Percentiles rank a stretch among this genome's conserved stretches.
Conservation (phyloP, 371 early-diverging fungal species). For the Mucor lusitanicus region DNA sequence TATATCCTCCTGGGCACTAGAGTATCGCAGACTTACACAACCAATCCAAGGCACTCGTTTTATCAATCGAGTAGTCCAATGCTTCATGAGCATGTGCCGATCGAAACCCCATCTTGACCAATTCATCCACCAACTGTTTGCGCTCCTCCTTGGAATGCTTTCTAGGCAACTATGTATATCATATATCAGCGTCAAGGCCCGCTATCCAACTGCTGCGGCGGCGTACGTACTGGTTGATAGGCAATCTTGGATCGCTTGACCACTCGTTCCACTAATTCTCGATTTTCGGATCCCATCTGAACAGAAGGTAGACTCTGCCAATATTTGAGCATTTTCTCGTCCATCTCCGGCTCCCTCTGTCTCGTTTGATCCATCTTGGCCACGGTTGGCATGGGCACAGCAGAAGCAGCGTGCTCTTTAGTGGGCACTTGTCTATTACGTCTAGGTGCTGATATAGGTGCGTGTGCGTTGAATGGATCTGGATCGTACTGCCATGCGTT, state of each 20-base stretch:
- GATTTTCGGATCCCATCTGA: constrained; percentile 65
- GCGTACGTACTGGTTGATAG: constrained; percentile 29
- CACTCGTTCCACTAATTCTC: constrained; percentile 66
- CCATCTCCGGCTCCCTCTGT: constrained; percentile 29
- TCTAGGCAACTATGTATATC: constrained; percentile 15
- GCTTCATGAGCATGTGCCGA: constrained; percentile 76
- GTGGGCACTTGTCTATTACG: constrained; percentile 17
- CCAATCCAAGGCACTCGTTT: constrained; percentile 77
- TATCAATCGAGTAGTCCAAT: constrained; percentile 56
- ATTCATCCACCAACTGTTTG: constrained; percentile 35
- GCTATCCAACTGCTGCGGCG: too few relatives aligned
- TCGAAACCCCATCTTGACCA: constrained; percentile 75
- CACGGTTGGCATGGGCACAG: constrained; percentile 40
- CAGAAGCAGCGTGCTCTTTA: constrained; percentile 39
- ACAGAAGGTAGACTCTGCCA: constrained; percentile 77
- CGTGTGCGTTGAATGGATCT: constrained; percentile 74
- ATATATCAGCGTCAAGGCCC: neutral
- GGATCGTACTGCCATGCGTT: constrained; percentile 65
- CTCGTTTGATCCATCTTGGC: constrained; percentile 2
- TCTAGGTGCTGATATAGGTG: constrained; percentile 32
- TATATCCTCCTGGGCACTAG: neutral
- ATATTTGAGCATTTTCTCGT: constrained; percentile 48
- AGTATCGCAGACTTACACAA: constrained; percentile 56
- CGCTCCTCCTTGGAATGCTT: constrained; percentile 44
- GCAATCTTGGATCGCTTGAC: constrained; percentile 44